A percentile compares a stretch with the other conserved stretches of the same genome.
phyloP scores from a whole-genome alignment of 2,329 filamentous ascomycete genomes.

The Chrysoporthe cubensis region DNA sequence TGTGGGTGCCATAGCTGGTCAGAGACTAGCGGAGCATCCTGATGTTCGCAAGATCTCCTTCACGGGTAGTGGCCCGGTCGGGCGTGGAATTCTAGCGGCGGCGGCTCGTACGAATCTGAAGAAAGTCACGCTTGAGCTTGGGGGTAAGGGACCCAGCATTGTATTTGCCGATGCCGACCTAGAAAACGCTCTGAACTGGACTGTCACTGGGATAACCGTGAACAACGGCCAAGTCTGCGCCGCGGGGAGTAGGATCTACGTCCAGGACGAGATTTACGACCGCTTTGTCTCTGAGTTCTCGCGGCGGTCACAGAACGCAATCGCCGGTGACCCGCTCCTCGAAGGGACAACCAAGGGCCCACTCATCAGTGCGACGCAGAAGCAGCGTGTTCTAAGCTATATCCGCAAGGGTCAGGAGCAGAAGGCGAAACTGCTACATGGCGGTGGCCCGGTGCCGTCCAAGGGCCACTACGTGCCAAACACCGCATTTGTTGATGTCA shows the following conservation, averaged over 20 bases:
- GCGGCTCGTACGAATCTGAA: constrained; percentile 67
- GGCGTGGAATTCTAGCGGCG: constrained; percentile 73
- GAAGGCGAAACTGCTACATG: constrained; percentile 35
- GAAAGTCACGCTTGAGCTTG: constrained; percentile 68
- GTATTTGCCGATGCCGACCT: constrained; percentile 69
- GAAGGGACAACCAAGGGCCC: constrained; percentile 46
- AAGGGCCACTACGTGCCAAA: too few species aligned
- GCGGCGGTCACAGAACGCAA: constrained; percentile 46
- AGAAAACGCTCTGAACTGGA: constrained; percentile 62
- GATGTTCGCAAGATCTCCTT: constrained; percentile 76
- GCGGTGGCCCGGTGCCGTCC: constrained; percentile 7
- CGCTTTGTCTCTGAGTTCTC: constrained; percentile 65
- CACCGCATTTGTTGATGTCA: constrained; percentile 34
- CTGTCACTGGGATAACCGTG: constrained; percentile 49
- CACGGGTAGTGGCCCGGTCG: constrained; percentile 74
- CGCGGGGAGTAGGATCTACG: constrained; percentile 61
- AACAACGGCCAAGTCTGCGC: constrained; percentile 65
- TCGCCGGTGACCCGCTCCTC: constrained; percentile 42
- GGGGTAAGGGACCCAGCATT: constrained; percentile 69
- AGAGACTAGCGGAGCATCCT: constrained; percentile 68
- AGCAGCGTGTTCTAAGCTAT: too few species aligned
- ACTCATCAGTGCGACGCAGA: constrained; percentile 45
- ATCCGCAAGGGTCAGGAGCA: constrained; percentile 41
- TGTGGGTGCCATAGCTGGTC: constrained; percentile 67
- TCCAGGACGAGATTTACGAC: constrained; percentile 53